phyloP scores from a whole-genome alignment of 2,329 filamentous ascomycete species.

The Hypoxylon sp. region DNA sequence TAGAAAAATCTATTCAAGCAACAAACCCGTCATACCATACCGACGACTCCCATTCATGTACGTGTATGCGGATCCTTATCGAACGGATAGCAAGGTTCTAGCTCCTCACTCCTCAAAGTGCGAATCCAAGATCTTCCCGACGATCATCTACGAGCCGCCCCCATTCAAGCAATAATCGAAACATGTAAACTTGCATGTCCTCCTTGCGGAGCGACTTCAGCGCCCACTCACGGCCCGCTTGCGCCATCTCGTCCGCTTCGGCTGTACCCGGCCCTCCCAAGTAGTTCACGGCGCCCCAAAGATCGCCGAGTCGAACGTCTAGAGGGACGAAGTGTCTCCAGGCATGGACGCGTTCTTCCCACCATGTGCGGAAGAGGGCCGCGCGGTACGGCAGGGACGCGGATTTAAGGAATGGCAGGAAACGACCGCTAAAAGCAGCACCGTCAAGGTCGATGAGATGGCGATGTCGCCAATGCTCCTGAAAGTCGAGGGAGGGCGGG shows the following conservation, averaged over 20 bases:
- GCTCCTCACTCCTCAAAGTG: slow-evolving; percentile 1
- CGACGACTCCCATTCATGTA: slow-evolving; percentile 3
- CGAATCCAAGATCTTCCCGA: slow-evolving; percentile 55
- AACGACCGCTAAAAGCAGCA: slow-evolving; percentile 63
- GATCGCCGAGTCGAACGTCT: slow-evolving; percentile 57
- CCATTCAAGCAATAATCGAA: slow-evolving; percentile 65
- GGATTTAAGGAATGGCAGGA: slow-evolving; percentile 63
- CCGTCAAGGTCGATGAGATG: slow-evolving; percentile 72
- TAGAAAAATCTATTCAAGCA: slow-evolving; percentile 15
- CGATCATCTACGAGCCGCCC: slow-evolving; percentile 57
- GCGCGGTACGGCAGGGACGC: slow-evolving; percentile 68
- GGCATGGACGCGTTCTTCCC: slow-evolving; percentile 69
- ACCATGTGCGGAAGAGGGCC: slow-evolving; percentile 74
- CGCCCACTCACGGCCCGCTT: slow-evolving; percentile 67
- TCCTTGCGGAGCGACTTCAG: slow-evolving; percentile 65
- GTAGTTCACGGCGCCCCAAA: slow-evolving; percentile 49
- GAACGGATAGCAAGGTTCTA: background rate
- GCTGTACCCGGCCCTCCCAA: slow-evolving; percentile 40
- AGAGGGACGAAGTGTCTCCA: slow-evolving; percentile 76
- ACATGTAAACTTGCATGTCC: slow-evolving; percentile 71
- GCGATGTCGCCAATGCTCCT: slow-evolving; percentile 59
- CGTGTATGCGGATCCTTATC: background rate
- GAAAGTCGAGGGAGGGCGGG: slow-evolving; percentile 48
- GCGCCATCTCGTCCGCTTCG: slow-evolving; percentile 64
- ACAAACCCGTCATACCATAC: background rate